Evolutionary conservation across 768 basidiomycete species (phyloP).

Genomic region (Daedaleopsis nitida): DNA sequence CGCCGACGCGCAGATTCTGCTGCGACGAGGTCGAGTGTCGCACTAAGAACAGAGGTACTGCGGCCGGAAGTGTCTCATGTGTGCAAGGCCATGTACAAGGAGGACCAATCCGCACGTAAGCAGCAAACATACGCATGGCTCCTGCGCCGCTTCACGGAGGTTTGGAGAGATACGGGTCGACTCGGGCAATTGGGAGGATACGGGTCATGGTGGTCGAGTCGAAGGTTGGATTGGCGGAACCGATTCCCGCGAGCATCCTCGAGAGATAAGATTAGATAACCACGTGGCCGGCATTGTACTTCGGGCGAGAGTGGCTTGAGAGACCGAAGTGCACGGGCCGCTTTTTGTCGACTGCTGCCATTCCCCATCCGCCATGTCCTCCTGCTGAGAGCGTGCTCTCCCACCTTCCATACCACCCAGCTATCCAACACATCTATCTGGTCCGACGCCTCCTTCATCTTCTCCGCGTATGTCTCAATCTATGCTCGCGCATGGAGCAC

Average conservation of each 20-base stretch:
- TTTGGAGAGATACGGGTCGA: not conserved
- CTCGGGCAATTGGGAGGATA: too few relatives aligned
- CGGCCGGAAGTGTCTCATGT: not conserved
- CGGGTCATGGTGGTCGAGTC: too few relatives aligned
- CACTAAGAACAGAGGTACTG: not conserved
- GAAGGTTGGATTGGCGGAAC: too few relatives aligned
- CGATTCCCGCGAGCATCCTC: too few relatives aligned
- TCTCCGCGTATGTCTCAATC: too few relatives aligned
- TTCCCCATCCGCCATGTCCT: not conserved
- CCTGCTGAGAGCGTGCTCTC: not conserved
- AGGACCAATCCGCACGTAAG: not conserved
- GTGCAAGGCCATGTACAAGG: not conserved
- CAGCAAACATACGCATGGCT: not conserved
- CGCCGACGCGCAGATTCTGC: not conserved
- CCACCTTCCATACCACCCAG: too few relatives aligned
- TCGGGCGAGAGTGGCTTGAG: conserved; percentile 6
- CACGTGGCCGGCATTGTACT: conserved; percentile 16
- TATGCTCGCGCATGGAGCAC: too few relatives aligned
- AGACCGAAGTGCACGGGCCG: conserved; percentile 7
- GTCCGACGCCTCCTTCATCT: too few relatives aligned
- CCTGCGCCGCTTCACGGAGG: not conserved
- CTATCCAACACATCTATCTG: too few relatives aligned
- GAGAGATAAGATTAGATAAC: conserved; percentile 20
- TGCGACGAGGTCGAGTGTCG: not conserved
- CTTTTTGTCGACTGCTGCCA: conserved; percentile 8